phyloP scores from a whole-genome alignment of 345 rosid genomes.

The Schrenkiella parvula region DNA sequence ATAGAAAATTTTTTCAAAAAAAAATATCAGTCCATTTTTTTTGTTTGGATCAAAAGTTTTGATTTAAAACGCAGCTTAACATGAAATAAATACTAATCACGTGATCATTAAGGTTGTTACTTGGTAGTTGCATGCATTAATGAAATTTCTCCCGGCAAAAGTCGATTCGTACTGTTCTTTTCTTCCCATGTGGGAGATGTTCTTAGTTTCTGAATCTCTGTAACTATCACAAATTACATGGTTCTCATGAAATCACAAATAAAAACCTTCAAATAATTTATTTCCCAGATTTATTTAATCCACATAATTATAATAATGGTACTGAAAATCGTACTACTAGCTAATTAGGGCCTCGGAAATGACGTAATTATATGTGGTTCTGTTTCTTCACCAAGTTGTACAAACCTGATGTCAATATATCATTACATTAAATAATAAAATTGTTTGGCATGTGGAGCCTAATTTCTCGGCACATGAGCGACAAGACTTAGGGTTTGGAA shows the following conservation, averaged over 20 bases:
- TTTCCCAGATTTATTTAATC: background rate
- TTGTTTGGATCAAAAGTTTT: background rate
- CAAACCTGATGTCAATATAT: background rate
- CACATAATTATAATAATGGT: background rate
- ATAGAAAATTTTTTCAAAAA: too few relatives aligned
- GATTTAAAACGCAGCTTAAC: background rate
- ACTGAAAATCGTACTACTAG: background rate
- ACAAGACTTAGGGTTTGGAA: background rate
- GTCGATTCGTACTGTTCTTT: background rate
- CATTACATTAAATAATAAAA: background rate
- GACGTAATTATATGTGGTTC: constrained; percentile 6
- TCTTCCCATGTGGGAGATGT: constrained; percentile 7
- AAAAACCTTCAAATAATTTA: background rate
- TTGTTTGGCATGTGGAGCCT: background rate
- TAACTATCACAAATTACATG: background rate
- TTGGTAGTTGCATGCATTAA: background rate
- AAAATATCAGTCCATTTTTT: background rate
- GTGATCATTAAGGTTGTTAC: background rate
- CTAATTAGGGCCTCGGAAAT: background rate
- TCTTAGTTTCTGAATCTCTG: background rate
- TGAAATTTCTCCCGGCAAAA: background rate
- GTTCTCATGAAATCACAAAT: background rate
- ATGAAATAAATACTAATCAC: background rate
- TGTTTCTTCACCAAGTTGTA: background rate
- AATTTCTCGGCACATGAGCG: background rate